Base-by-base conservation (phyloP, 2,329 filamentous ascomycete genomes). In the Ampelomyces quisqualis region DNA sequence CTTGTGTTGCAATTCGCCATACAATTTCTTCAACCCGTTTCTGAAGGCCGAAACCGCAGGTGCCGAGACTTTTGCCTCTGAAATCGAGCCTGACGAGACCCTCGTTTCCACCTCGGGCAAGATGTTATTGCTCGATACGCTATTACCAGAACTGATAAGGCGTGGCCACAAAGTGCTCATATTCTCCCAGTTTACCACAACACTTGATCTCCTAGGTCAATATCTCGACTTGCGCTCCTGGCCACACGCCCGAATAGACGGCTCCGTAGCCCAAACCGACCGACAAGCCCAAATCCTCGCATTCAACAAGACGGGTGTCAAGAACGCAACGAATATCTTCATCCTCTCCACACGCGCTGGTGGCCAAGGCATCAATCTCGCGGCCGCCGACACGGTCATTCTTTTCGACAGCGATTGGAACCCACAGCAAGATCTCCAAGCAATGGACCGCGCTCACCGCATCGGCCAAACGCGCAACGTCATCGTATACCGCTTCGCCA, bases 1-100 rank as follows among this genome's bases (percentile, higher is more conserved):
- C 0, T 78, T 96, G 0, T 89, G 88, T 8, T 97, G 93, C 69
- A 95, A 98, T 67, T 88, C 84, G 0, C 93, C 93, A 0, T 90
- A 96, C 69, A 95, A 96, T 62, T 97, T 98, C 66, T 97, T 95
- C 70, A 94, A 90, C 63, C 91, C 93, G 0, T 97, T 91, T 51
- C 51, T 66, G 11, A 51, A 57, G 17, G 59, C 61, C n/a, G 70
- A 72, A 80, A 76, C 79, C 0, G 74, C 75, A 8, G 61, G 52
- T 5, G 75, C 78, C 1, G 64, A 69, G 24, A 65, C 62, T 0
- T 63, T 62, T 30, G 65, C 67, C 0, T 77, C 78, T 1, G 72
- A 74, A n/a, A 71, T 70, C 5, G 66, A 77, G 0, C 73, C 78
- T 0, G 90, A 97, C 57, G 86, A 94, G 60, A 85, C 79, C 1